Conservation (phyloP, 225 moss, liverwort and hornwort species). For the Lunularia cruciata region DNA sequence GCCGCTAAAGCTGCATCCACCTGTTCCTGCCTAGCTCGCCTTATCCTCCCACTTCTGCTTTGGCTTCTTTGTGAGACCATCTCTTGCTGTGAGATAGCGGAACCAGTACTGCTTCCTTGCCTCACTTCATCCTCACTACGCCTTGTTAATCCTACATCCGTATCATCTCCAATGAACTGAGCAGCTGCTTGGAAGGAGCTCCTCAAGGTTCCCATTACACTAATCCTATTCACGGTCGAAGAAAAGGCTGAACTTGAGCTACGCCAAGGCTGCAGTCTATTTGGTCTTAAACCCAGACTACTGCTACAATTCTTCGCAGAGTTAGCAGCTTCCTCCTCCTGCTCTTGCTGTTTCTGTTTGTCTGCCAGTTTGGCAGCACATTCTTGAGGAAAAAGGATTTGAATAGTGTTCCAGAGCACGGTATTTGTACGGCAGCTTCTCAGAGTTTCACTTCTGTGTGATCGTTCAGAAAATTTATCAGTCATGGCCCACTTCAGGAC, state of each 20-base stretch:
- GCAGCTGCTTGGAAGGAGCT: constrained; percentile 38
- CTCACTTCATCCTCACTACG: constrained; percentile 15
- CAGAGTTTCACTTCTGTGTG: constrained; percentile 49
- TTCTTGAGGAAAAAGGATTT: constrained; percentile 80
- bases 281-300: constrained; percentile 31
- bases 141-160: neutral
- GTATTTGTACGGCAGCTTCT: constrained; percentile 68
- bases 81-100: neutral
- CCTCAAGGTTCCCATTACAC: constrained; percentile 30
- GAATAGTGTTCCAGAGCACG: constrained; percentile 95
- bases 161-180: constrained; percentile 25
- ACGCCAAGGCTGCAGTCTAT: constrained; percentile 42
- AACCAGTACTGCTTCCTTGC: neutral
- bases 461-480: neutral
- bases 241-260: constrained; percentile 12
- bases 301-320: constrained; percentile 10
- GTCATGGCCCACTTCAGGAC: neutral
- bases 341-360: constrained; percentile 27
- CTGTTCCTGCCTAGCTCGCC: constrained; percentile 33
- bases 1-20: constrained; percentile 47
- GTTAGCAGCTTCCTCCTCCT: constrained; percentile 7
- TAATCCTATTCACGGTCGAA: constrained; percentile 22
- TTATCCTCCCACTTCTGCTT: constrained; percentile 29
- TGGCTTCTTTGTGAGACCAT: constrained; percentile 8
- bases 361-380: constrained; percentile 60